phyloP scores from a whole-genome alignment of 352 stramenopile species.

The Phytopythium vexans region DNA sequence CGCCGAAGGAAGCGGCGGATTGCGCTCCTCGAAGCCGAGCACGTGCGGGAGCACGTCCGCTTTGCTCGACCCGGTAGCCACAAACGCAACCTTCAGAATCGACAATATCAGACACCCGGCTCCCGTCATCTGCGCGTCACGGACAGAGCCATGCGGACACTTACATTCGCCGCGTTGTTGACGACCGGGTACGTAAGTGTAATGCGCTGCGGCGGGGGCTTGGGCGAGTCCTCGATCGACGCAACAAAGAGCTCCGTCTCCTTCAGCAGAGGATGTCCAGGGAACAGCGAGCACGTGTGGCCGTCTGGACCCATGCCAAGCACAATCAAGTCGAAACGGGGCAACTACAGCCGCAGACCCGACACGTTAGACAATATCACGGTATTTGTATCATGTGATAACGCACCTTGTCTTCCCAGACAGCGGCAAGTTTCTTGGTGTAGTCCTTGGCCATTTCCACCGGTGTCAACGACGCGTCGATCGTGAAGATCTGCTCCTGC shows the following conservation, averaged over 20 bases:
- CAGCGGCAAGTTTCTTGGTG: slow-evolving; percentile 55
- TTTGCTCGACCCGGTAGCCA: slow-evolving; percentile 88
- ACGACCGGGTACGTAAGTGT: slow-evolving; percentile 96
- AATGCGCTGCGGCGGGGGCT: slow-evolving; percentile 95
- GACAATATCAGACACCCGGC: slow-evolving; percentile 7
- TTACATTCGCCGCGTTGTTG: slow-evolving; percentile 85
- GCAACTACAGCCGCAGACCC: slow-evolving; percentile 33
- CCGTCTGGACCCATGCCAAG: slow-evolving; percentile 98
- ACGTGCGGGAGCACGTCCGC: slow-evolving; percentile 85
- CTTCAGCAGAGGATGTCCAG: slow-evolving; percentile 90
- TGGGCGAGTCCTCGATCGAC: slow-evolving; percentile 97
- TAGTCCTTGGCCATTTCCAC: slow-evolving; percentile 69
- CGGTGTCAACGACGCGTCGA: slow-evolving; percentile 78
- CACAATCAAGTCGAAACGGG: slow-evolving; percentile 94
- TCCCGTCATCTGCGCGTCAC: background rate
- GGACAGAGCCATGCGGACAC: slow-evolving; percentile 7
- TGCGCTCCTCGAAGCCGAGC: slow-evolving; percentile 58
- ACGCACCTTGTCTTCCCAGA: slow-evolving; percentile 63
- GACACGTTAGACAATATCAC: background rate
- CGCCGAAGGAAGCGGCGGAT: slow-evolving; percentile 64
- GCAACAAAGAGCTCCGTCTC: slow-evolving; percentile 86
- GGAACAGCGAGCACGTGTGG: slow-evolving; percentile 98
- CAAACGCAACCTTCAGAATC: slow-evolving; percentile 79
- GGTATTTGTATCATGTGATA: background rate
- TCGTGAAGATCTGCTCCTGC: slow-evolving; percentile 87